These are phyloP conservation scores for Phytophthora palmivora DNA, from an alignment of 352 stramenopile genomes.

Conservation along the genomic window DNA sequence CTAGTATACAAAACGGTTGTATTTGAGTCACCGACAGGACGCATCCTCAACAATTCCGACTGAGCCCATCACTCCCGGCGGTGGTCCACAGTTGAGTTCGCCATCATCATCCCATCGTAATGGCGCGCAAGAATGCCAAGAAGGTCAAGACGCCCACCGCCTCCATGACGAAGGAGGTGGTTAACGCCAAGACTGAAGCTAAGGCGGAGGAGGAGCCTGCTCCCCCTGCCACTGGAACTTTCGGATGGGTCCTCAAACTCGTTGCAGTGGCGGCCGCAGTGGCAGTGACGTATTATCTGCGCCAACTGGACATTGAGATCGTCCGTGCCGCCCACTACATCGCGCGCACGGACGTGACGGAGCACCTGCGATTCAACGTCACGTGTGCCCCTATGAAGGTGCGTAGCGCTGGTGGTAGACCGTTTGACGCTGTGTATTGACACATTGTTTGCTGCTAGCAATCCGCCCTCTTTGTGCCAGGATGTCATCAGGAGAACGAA, in stretches of 20 bases:
- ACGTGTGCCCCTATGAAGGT: conserved; percentile 59
- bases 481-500: conserved; percentile 67
- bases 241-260: conserved; percentile 42
- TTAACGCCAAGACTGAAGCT: conserved; percentile 9
- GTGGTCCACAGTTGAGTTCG: conserved; percentile 7
- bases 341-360: conserved; percentile 40
- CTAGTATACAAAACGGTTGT: no score
- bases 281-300: conserved; percentile 30
- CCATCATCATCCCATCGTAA: conserved; percentile 9
- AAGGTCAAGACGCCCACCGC: conserved; percentile 10
- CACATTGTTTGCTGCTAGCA: conserved; percentile 22
- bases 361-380: conserved; percentile 66
- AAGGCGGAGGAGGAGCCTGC: conserved; percentile 11
- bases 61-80: background rate
- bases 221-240: conserved; percentile 6
- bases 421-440: no score
- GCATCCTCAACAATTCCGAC: no score
- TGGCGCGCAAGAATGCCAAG: conserved; percentile 42
- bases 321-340: conserved; percentile 36
- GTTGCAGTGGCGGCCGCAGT: conserved; percentile 19
- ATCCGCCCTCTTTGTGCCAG: conserved; percentile 58
- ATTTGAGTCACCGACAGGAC: no score
- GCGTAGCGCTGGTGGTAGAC: background rate
- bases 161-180: conserved; percentile 19
- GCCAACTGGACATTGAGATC: conserved; percentile 28